Conservation (phyloP, 352 stramenopile genomes). For the Albugo laibachii region DNA sequence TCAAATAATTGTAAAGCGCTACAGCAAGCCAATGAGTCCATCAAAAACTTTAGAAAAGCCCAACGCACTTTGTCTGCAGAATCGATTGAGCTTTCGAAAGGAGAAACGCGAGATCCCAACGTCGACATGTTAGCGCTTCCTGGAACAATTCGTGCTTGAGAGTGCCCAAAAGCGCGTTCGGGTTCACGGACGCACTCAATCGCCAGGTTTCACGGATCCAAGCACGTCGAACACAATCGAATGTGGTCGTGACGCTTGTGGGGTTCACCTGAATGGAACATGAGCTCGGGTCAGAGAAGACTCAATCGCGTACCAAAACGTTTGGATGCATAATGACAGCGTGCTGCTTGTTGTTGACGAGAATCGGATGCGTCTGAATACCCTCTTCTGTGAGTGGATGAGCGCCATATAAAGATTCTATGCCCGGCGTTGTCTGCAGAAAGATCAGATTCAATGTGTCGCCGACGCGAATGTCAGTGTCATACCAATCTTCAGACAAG, state of each 20-base stretch:
- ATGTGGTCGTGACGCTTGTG: slow-evolving; percentile 59
- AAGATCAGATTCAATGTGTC: slow-evolving; percentile 69
- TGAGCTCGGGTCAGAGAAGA: neutral
- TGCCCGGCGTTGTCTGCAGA: slow-evolving; percentile 19
- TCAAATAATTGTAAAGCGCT: slow-evolving; percentile 54
- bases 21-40: slow-evolving; percentile 2
- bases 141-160: slow-evolving; percentile 78
- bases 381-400: neutral
- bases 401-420: slow-evolving; percentile 22
- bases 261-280: slow-evolving; percentile 32
- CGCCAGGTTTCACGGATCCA: slow-evolving; percentile 44
- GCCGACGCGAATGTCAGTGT: slow-evolving; percentile 39
- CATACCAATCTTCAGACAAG: slow-evolving; percentile 56
- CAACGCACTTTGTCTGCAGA: slow-evolving; percentile 33
- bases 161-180: slow-evolving; percentile 47
- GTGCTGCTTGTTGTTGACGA: slow-evolving; percentile 32
- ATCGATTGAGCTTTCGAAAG: slow-evolving; percentile 21
- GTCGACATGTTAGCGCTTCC: slow-evolving; percentile 17
- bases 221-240: slow-evolving; percentile 41
- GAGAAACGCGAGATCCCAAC: slow-evolving; percentile 15
- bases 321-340: slow-evolving; percentile 53
- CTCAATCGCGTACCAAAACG: slow-evolving; percentile 29
- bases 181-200: slow-evolving; percentile 28
- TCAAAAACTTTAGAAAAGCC: neutral
- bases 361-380: slow-evolving; percentile 10